Percentiles rank a stretch among this genome's conserved stretches.
Evolutionary conservation across 345 rosid species (phyloP).

Genomic region (Hibiscus mutabilis): DNA sequence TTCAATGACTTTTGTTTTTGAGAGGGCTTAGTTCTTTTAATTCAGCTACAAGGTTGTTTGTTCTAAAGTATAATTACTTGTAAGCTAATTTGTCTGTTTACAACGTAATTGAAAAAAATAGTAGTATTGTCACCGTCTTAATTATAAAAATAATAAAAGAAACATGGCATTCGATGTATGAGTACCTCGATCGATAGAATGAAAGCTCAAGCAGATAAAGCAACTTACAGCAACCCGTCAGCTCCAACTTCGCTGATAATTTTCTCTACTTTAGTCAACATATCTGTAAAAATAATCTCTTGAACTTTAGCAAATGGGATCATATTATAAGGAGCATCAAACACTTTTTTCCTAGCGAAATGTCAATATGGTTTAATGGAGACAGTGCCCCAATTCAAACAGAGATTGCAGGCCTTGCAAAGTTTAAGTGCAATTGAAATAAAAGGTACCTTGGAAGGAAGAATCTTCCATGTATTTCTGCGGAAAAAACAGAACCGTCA

Average conservation of each 20-base stretch:
- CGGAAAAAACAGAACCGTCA: conserved; percentile 19
- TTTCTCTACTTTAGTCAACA: conserved; percentile 65
- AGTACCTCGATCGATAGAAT: background rate
- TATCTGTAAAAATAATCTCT: conserved; percentile 36
- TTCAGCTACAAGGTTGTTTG: background rate
- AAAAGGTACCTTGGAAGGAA: conserved; percentile 66
- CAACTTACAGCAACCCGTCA: conserved; percentile 24
- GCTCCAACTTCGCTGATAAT: conserved; percentile 53
- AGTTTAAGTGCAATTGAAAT: background rate
- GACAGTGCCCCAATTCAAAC: background rate
- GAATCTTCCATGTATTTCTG: conserved; percentile 85
- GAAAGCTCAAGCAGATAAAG: background rate
- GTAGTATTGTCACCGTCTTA: background rate
- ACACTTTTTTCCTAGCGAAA: background rate
- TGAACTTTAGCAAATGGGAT: conserved; percentile 5
- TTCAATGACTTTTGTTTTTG: conserved; percentile 1
- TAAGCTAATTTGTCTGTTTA: background rate
- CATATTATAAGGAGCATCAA: background rate
- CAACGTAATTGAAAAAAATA: background rate
- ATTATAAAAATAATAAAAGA: background rate
- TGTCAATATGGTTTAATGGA: background rate
- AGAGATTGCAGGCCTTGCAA: background rate
- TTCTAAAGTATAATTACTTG: background rate
- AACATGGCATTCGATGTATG: background rate
- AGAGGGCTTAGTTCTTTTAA: background rate